These are phyloP conservation scores for Entomortierella parvispora DNA, from an alignment of 192 early-diverging fungal genomes.

Conservation along the genomic window DNA sequence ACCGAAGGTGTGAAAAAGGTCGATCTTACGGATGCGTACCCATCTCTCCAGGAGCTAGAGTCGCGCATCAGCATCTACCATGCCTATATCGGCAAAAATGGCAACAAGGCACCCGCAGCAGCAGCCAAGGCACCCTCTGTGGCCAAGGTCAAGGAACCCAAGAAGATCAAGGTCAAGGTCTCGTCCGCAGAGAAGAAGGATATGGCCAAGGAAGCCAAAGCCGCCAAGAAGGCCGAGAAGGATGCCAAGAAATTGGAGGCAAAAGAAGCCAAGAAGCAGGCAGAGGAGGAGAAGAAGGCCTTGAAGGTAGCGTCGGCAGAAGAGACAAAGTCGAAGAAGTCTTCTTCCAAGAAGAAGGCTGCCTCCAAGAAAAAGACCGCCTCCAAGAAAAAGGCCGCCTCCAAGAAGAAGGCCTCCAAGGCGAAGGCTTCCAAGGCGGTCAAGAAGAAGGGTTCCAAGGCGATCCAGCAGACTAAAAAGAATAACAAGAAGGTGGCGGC, in stretches of 20 bases:
- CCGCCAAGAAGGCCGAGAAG: neutral
- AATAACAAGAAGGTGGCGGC: no score
- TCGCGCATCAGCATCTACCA: slow-evolving; percentile 6
- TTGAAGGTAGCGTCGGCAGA: neutral
- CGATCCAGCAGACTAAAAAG: neutral
- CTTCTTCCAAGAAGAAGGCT: neutral
- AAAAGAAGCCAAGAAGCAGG: no score
- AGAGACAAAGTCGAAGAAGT: neutral
- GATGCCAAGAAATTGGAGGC: neutral
- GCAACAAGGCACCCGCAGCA: neutral
- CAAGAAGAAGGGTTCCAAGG: neutral
- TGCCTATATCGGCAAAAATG: slow-evolving; percentile 6
- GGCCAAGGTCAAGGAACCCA: neutral
- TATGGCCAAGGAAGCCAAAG: neutral
- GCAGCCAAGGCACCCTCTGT: neutral
- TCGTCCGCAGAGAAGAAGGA: neutral
- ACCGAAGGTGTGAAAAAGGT: slow-evolving; percentile 1
- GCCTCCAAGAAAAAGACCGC: neutral
- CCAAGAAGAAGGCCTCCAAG: neutral
- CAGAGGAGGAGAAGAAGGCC: no score
- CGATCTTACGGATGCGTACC: neutral
- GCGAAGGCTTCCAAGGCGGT: no score
- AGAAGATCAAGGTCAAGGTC: neutral
- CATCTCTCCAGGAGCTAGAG: slow-evolving; percentile 19
- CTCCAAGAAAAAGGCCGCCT: neutral